Conservation (phyloP, 305 asterid genomes). For the Plantago coronopus region DNA sequence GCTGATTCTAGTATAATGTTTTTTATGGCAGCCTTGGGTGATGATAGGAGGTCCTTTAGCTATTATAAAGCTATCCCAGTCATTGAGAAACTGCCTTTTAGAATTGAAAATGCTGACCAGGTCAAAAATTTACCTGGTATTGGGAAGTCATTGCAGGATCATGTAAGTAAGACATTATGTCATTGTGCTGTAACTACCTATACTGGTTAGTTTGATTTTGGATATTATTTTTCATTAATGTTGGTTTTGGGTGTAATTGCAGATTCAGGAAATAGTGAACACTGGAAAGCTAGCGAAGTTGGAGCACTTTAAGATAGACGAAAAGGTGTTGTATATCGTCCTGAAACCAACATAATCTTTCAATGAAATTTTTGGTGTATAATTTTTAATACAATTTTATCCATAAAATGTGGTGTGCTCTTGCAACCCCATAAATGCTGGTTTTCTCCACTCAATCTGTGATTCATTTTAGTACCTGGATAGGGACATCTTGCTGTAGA, state of each 20-base stretch:
- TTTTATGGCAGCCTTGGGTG: constrained; percentile 77
- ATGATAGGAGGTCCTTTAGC: constrained; percentile 91
- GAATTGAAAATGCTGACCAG: constrained; percentile 76
- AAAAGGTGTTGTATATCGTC: constrained; percentile 55
- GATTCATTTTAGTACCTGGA: too few species aligned
- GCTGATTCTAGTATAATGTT: constrained; percentile 22
- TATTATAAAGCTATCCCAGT: constrained; percentile 84
- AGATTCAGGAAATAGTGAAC: constrained; percentile 93
- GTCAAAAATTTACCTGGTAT: constrained; percentile 79
- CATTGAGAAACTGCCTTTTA: constrained; percentile 85
- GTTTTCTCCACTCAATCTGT: neutral
- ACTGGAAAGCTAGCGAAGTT: constrained; percentile 91
- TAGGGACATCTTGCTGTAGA: too few species aligned
- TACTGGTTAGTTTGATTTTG: constrained; percentile 18
- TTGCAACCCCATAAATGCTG: constrained; percentile 15
- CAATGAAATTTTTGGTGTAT: neutral
- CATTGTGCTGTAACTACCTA: constrained; percentile 12
- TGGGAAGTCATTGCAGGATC: constrained; percentile 92
- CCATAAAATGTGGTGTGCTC: constrained; percentile 2
- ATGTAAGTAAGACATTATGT: constrained; percentile 48
- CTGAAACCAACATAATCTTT: constrained; percentile 12
- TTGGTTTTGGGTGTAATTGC: constrained; percentile 30
- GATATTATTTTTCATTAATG: constrained; percentile 18
- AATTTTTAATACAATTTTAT: too few species aligned
- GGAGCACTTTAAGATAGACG: constrained; percentile 92